Conservation (phyloP, 768 basidiomycete genomes). For the Leccinum barrowsii region DNA sequence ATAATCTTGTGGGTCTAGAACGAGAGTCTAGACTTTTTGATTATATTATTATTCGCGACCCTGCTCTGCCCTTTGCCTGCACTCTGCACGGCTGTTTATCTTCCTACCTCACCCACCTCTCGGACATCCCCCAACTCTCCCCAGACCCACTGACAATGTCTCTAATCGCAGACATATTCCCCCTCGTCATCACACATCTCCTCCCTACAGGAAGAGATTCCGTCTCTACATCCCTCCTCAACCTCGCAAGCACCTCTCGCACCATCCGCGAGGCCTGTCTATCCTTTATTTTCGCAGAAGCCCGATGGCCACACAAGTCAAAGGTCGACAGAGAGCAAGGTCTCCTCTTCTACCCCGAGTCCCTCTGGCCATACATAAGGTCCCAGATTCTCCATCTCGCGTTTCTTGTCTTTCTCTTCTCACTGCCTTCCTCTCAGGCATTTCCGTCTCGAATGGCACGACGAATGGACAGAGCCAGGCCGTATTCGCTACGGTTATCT, state of each 20-base stretch:
- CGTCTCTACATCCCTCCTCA: conserved; percentile 18
- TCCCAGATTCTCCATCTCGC: not conserved
- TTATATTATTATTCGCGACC: conserved; percentile 16
- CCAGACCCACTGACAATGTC: conserved; percentile 23
- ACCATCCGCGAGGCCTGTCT: conserved; percentile 29
- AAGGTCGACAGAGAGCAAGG: conserved; percentile 22
- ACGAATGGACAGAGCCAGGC: conserved; percentile 35
- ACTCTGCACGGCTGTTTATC: not conserved
- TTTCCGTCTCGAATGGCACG: conserved; percentile 33
- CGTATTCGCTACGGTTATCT: conserved; percentile 32
- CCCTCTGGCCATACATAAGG: conserved; percentile 32
- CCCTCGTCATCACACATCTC: conserved; percentile 31
- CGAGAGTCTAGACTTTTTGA: conserved; percentile 21
- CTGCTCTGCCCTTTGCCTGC: conserved; percentile 12
- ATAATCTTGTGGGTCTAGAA: conserved; percentile 17
- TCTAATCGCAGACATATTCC: conserved; percentile 33
- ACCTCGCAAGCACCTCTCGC: conserved; percentile 23
- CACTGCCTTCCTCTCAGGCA: conserved; percentile 18
- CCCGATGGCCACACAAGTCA: conserved; percentile 31
- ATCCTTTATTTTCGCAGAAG: conserved; percentile 31
- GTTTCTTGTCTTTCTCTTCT: not conserved
- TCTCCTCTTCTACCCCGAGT: conserved; percentile 30
- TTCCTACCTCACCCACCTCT: conserved; percentile 1
- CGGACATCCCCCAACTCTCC: not conserved
- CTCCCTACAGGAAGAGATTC: not conserved